These are phyloP conservation scores for Halophytophthora polymorphica DNA, from an alignment of 352 stramenopile genomes.

Conservation along the genomic window DNA sequence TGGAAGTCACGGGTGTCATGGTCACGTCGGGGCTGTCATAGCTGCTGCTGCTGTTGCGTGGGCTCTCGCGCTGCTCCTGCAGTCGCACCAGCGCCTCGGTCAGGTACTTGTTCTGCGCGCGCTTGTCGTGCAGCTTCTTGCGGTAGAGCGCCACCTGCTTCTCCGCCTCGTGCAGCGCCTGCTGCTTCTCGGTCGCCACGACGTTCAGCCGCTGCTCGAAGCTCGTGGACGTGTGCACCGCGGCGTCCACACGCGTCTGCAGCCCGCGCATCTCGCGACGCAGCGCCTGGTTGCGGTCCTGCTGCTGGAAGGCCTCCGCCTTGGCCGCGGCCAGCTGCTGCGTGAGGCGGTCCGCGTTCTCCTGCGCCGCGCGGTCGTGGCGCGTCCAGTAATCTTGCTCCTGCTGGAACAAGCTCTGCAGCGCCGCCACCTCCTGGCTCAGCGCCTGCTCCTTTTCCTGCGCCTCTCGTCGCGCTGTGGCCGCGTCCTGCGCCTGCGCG, in stretches of 20 bases:
- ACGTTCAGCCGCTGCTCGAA: slow-evolving; percentile 52
- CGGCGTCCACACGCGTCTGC: slow-evolving; percentile 47
- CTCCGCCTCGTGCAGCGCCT: slow-evolving; percentile 31
- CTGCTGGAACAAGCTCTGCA: slow-evolving; percentile 43
- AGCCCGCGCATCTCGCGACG: slow-evolving; percentile 38
- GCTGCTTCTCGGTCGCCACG: slow-evolving; percentile 43
- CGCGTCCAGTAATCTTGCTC: slow-evolving; percentile 47
- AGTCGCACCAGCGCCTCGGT: slow-evolving; percentile 44
- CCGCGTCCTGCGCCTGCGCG: slow-evolving; percentile 13
- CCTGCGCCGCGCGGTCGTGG: slow-evolving; percentile 17
- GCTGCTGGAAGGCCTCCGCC: slow-evolving; percentile 22
- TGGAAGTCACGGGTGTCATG: background rate
- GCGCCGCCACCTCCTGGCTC: slow-evolving; percentile 25
- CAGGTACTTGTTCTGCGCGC: slow-evolving; percentile 55
- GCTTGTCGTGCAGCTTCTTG: slow-evolving; percentile 50
- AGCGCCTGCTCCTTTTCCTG: slow-evolving; percentile 24
- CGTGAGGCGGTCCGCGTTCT: slow-evolving; percentile 31
- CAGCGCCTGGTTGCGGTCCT: slow-evolving; percentile 35
- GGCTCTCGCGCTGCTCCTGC: slow-evolving; percentile 18
- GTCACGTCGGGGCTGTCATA: slow-evolving; percentile 1
- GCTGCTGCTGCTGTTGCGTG: slow-evolving; percentile 9
- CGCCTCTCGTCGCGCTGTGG: slow-evolving; percentile 8
- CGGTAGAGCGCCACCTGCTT: slow-evolving; percentile 33
- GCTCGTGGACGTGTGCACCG: slow-evolving; percentile 37
- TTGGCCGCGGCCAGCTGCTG: slow-evolving; percentile 31